Base-by-base conservation (phyloP, 805 yeast genomes). In the Helenozyma rhizophorensis region DNA sequence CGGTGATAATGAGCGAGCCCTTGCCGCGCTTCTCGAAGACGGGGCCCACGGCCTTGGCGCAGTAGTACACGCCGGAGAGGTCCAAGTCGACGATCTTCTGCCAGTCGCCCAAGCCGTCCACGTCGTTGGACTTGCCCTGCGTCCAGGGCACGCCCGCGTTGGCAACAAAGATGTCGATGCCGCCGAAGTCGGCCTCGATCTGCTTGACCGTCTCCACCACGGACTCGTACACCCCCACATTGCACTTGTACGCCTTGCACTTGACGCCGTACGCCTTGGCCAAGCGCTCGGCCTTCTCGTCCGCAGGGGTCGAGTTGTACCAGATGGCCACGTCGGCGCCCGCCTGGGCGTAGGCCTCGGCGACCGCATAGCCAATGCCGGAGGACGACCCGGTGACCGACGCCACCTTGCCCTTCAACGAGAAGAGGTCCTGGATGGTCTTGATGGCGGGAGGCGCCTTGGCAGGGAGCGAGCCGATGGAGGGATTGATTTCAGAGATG, bases 111-210 rank as follows among this genome's bases (percentile, higher is more conserved):
- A 50, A 51, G 13, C 62, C 64, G 25, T 62, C 57, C 22, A 53
- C 66, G 19, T 65, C 65, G 30, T 63, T 42, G 37, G 55, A 51
- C 28, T 32, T 23, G 15, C 51, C 51, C 14, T 73, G 67, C 14
- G 76, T 70, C 94, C 94, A 86, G 11, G 87, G 79, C 29, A 85
- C 77, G 33, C 96, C 96, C n/a, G 96, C 96, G 56, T 87, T 87
- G 50, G 94, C 94, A 25, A 87, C 94, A 50, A 84, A 81, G 24
- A 85, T 64, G 58, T 87, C 96, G 44, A 87, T 76, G 37, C 75
- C 75, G 33, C 90, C 93, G 54, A 87, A 86, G 54, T 84, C 94
- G 43, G 62, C 45, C 44, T 69, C 74, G 40, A 78, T 76, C 54
- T 69, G 70, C 18, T 49, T 54, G 34, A 81, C 64, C 11, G 75